phyloP scores from a whole-genome alignment of 345 rosid genomes.

The Triadica sebifera region DNA sequence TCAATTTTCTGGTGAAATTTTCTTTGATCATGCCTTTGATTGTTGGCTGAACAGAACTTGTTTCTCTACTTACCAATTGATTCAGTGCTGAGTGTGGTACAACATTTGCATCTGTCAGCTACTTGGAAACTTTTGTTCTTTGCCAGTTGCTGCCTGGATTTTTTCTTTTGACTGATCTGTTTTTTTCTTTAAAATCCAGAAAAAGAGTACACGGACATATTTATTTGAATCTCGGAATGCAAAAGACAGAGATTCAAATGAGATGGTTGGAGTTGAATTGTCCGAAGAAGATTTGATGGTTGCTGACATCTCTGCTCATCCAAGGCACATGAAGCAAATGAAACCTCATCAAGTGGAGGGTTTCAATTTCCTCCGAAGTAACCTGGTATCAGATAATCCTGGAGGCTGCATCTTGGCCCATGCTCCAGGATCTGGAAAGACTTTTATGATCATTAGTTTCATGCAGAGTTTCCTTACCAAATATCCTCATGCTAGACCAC shows the following conservation, averaged over 20 bases:
- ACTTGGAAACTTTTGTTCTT: not conserved
- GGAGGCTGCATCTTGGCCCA: slow-evolving; percentile 95
- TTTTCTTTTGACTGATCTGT: not conserved
- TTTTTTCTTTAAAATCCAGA: slow-evolving; percentile 40
- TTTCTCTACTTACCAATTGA: not conserved
- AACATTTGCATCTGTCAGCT: not conserved
- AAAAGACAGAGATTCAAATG: slow-evolving; percentile 46
- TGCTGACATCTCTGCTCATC: slow-evolving; percentile 69
- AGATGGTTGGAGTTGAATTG: slow-evolving; percentile 41
- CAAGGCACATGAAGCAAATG: slow-evolving; percentile 78
- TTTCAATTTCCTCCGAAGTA: slow-evolving; percentile 68
- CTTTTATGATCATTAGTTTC: slow-evolving; percentile 86
- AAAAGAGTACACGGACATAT: slow-evolving; percentile 58
- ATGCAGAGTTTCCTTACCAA: slow-evolving; percentile 86
- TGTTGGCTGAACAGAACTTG: not conserved
- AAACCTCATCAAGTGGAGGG: slow-evolving; percentile 91
- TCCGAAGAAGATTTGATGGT: slow-evolving; percentile 52
- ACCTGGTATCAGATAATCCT: slow-evolving; percentile 66
- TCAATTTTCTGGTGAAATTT: not conserved
- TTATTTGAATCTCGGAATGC: slow-evolving; percentile 41
- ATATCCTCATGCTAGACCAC: slow-evolving; percentile 71
- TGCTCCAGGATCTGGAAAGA: slow-evolving; percentile 97
- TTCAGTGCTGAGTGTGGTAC: not conserved
- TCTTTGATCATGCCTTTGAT: not conserved
- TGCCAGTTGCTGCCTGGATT: not conserved